Base-by-base conservation (phyloP, 2,329 filamentous ascomycete species). In the Calonectria montana region DNA sequence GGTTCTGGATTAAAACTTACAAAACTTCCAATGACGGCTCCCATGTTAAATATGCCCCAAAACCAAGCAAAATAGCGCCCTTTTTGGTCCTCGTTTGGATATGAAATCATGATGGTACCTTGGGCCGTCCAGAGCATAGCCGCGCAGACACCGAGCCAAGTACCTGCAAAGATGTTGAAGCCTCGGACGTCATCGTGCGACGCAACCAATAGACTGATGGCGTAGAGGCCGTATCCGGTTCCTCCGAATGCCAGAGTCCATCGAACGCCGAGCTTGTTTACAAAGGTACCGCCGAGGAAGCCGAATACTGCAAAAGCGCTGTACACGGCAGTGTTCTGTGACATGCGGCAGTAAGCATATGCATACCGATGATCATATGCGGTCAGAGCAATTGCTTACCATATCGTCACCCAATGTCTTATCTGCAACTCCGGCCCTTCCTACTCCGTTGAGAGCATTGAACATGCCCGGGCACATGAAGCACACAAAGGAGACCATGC, bases 31-130 rank as follows among this genome's bases (percentile, higher is more conserved):
- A 98, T 94, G 72, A 98, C 95, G 79, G 92, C 95, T 75, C 96
- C 96, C 72, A 97, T 84, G 84, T 98, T 98, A 88, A 98, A 98
- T 80, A 98, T 97, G 81, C 95, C 92, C 96, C 96, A 98, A 85
- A 98, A 98, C 86, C 91, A 92, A 73, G 94, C 94, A 82, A 98
- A 97, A 83, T 95, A 98, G 73, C 92, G 91, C 61, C 96, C 96
- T 87, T 98, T 98, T 74, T 91, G 90, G 41, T 90, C 84, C 84
- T 98, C 96, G 16, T 90, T 87, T 0, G 95, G 95, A 82, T 98
- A 98, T 41, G 94, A 92, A 90, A 97, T 96, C 93, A 96, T 96
- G 80, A 96, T 94, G 70, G 93, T 92, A 69, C 94, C 94, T 83
- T 96, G 94, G 0, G 93, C 94, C 23, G 92, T 93, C 94, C 94